A percentile compares a stretch with the other conserved stretches of the same genome.
Evolutionary conservation across 1,284 basidiomycete genomes (phyloP).

Genomic region (Ganoderma multipileum): DNA sequence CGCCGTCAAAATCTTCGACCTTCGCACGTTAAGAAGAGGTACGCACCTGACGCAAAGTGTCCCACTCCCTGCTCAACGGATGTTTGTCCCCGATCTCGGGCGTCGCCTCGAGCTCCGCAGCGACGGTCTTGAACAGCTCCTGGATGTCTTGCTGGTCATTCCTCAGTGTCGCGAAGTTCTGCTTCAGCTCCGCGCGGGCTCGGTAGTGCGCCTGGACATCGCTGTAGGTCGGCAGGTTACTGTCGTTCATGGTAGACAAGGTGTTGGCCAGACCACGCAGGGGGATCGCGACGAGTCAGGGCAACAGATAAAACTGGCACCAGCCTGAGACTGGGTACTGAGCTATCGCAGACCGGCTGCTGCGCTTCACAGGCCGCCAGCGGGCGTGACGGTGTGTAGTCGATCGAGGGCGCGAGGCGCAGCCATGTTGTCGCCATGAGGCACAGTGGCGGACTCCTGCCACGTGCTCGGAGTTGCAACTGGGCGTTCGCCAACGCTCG

Average conservation of each 20-base stretch:
- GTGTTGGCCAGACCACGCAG: neutral
- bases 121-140: conserved; percentile 36
- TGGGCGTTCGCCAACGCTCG: no score
- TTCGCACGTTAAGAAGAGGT: neutral
- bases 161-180: conserved; percentile 35
- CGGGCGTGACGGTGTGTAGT: neutral
- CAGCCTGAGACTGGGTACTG: no score
- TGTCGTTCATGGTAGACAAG: conserved; percentile 9
- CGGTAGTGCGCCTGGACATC: conserved; percentile 28
- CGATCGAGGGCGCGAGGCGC: neutral
- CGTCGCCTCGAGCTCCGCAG: conserved; percentile 36
- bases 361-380: neutral
- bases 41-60: conserved; percentile 34
- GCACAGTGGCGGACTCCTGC: neutral
- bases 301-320: neutral
- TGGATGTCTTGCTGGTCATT: conserved; percentile 39
- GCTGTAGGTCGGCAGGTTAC: conserved; percentile 25
- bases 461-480: neutral
- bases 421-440: neutral
- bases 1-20: neutral
- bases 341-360: neutral
- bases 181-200: conserved; percentile 27
- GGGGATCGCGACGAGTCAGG: neutral
- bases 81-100: conserved; percentile 37
- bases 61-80: conserved; percentile 34